Evolutionary conservation across 2,329 filamentous ascomycete species (phyloP).

Genomic region (Fusarium pseudograminearum): DNA sequence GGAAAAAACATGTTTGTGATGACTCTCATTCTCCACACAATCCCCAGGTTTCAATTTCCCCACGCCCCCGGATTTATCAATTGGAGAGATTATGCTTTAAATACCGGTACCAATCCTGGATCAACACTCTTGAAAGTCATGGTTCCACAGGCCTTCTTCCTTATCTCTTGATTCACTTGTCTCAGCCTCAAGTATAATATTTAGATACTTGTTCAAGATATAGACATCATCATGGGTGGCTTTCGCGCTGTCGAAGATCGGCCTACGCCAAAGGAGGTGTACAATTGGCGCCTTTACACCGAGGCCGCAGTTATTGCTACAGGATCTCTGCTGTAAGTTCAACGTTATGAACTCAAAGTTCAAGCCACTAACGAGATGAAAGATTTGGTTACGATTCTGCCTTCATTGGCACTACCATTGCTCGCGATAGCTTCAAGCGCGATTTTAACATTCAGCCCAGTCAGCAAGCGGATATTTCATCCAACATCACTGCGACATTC

Average conservation of each 20-base stretch:
- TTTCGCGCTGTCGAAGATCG: slow-evolving; percentile 65
- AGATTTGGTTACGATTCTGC: slow-evolving; percentile 66
- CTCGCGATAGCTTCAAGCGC: slow-evolving; percentile 60
- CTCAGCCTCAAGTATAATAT: background rate
- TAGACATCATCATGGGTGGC: slow-evolving; percentile 49
- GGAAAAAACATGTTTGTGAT: slow-evolving; percentile 30
- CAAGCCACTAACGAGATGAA: background rate
- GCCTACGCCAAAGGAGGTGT: slow-evolving; percentile 67
- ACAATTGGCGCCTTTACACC: slow-evolving; percentile 64
- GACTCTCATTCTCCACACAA: slow-evolving; percentile 31
- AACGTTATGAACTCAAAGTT: background rate
- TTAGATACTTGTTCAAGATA: background rate
- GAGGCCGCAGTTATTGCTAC: slow-evolving; percentile 62
- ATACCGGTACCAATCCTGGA: background rate
- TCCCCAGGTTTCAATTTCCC: slow-evolving; percentile 44
- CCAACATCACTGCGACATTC: slow-evolving; percentile 61
- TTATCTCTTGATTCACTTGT: background rate
- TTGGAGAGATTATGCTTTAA: slow-evolving; percentile 16
- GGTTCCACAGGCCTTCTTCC: slow-evolving; percentile 4
- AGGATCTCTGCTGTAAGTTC: slow-evolving; percentile 57
- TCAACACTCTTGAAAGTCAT: background rate
- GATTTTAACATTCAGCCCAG: slow-evolving; percentile 53
- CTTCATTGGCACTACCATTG: slow-evolving; percentile 67
- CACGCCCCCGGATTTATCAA: slow-evolving; percentile 42
- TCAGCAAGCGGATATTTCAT: slow-evolving; percentile 50